Percentiles rank a stretch among this genome's conserved stretches.
phyloP scores from a whole-genome alignment of 176 grass and related monocot species.

The Tillandsia fasciculata region DNA sequence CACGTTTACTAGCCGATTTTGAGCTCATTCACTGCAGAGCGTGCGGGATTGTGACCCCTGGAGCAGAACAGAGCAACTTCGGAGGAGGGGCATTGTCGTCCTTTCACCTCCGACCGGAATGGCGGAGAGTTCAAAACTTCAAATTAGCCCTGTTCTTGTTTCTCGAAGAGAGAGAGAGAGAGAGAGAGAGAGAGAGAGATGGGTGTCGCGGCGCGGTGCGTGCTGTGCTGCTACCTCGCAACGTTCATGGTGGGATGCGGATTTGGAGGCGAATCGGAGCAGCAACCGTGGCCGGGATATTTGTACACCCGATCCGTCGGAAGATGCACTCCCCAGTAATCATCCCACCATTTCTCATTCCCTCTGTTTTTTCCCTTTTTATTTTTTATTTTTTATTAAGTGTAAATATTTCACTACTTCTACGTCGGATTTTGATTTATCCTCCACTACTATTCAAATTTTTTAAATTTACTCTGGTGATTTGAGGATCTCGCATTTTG shows the following conservation, averaged over 20 bases:
- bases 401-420: not conserved
- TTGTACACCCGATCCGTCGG: slow-evolving; percentile 71
- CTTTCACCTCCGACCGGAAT: not conserved
- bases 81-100: not conserved
- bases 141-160: slow-evolving; percentile 39
- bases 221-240: slow-evolving; percentile 24
- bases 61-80: no score
- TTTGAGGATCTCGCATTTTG: no score
- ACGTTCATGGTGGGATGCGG: slow-evolving; percentile 21
- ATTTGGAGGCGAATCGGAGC: slow-evolving; percentile 21
- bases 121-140: slow-evolving; percentile 48
- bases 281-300: slow-evolving; percentile 66
- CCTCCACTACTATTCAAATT: no score
- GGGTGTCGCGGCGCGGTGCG: slow-evolving; percentile 20
- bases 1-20: no score
- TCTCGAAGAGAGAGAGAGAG: not conserved
- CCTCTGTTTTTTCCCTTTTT: not conserved
- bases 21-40: no score
- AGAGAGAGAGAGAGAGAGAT: slow-evolving; percentile 27
- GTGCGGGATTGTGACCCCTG: no score
- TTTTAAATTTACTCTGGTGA: no score
- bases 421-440: no score
- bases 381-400: not conserved
- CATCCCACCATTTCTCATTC: not conserved
- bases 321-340: slow-evolving; percentile 89